Conservation (phyloP, 2,329 filamentous ascomycete genomes). For the Colletotrichum musicola region DNA sequence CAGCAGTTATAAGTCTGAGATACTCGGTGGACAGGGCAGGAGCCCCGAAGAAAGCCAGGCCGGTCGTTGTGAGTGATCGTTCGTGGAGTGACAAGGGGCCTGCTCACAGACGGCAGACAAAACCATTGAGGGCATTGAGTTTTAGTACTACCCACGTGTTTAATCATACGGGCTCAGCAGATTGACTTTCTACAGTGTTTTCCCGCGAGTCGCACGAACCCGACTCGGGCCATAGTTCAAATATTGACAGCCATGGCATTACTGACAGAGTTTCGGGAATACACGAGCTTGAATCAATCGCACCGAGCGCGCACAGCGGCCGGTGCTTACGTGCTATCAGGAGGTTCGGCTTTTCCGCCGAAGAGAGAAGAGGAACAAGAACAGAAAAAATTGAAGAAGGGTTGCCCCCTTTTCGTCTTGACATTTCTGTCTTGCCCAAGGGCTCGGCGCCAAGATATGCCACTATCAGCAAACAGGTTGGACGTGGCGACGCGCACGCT, state of each 20-base stretch:
- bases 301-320: not conserved
- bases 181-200: constrained; percentile 19
- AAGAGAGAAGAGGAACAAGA: not conserved
- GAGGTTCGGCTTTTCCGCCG: no score
- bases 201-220: constrained; percentile 12
- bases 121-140: not conserved
- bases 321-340: not conserved
- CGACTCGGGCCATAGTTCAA: not conserved
- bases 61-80: not conserved
- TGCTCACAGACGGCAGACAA: not conserved
- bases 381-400: not conserved
- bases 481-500: constrained; percentile 6
- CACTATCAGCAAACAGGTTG: not conserved
- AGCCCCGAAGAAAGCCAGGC: not conserved
- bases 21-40: not conserved
- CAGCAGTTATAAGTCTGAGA: not conserved
- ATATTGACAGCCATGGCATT: constrained; percentile 3
- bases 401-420: constrained; percentile 1
- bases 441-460: constrained; percentile 26
- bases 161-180: not conserved
- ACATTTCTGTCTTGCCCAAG: not conserved
- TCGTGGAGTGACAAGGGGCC: not conserved
- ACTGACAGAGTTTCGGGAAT: constrained; percentile 31
- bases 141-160: not conserved
- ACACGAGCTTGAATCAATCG: constrained; percentile 22